These are phyloP conservation scores for Aspergillus melleus DNA, from an alignment of 2,329 filamentous ascomycete species.

Conservation along the genomic window DNA sequence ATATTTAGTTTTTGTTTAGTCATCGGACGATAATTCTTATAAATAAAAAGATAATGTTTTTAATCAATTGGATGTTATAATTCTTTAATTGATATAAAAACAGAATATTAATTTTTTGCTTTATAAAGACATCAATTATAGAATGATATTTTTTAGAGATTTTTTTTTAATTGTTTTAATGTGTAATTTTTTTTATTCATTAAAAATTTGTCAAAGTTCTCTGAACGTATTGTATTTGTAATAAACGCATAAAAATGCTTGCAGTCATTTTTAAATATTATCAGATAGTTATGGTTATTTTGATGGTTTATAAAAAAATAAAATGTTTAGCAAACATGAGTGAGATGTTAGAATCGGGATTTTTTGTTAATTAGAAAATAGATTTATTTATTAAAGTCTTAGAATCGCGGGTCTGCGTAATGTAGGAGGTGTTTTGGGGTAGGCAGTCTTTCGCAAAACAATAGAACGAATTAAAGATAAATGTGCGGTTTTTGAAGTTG, in stretches of 20 bases:
- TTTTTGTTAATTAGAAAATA: too few relatives aligned
- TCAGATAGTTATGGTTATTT: not conserved
- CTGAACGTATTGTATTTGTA: not conserved
- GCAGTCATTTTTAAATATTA: too few relatives aligned
- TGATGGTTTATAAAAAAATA: not conserved
- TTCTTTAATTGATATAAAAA: too few relatives aligned
- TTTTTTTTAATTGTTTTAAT: not conserved
- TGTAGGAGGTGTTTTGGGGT: too few relatives aligned
- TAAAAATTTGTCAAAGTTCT: not conserved
- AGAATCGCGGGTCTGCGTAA: too few relatives aligned
- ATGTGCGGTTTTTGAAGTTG: too few relatives aligned
- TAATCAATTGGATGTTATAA: not conserved
- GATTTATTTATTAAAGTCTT: too few relatives aligned
- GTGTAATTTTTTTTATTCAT: not conserved
- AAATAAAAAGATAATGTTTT: too few relatives aligned
- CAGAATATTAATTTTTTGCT: too few relatives aligned
- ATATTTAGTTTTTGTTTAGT: not conserved
- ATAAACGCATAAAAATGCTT: not conserved
- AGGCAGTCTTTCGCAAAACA: too few relatives aligned
- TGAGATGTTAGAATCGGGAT: too few relatives aligned
- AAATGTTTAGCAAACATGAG: not conserved
- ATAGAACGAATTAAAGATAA: too few relatives aligned
- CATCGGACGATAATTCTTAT: not conserved
- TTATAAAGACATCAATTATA: not conserved
- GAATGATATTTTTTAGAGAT: not conserved